Evolutionary conservation across 768 basidiomycete species (phyloP).

Genomic region (Rhizopogon sp.): DNA sequence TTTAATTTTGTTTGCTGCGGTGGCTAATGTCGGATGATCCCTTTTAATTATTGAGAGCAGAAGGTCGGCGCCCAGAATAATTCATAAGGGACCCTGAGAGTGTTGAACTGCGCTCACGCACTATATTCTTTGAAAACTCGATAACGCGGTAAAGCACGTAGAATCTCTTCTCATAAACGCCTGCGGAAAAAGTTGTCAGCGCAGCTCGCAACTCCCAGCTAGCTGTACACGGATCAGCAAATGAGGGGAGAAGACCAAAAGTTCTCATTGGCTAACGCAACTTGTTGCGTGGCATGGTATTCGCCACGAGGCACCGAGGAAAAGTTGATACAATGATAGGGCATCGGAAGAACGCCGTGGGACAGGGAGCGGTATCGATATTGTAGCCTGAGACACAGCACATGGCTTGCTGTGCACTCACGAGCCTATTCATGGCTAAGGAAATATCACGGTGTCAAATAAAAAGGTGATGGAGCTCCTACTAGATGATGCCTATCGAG

Average conservation of each 20-base stretch:
- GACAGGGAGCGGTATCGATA: background rate
- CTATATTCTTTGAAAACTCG: no score
- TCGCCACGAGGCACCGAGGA: constrained; percentile 8
- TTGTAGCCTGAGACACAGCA: background rate
- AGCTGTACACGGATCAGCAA: no score
- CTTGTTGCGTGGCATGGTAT: background rate
- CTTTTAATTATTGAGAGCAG: background rate
- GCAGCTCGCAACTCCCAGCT: background rate
- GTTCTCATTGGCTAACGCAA: background rate
- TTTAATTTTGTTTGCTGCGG: background rate
- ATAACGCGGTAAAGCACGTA: background rate
- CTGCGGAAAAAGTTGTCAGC: background rate
- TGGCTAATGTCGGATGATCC: background rate
- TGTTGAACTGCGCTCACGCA: no score
- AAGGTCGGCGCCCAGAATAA: background rate
- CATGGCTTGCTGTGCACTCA: background rate
- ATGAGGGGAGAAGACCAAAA: background rate
- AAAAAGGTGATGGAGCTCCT: constrained; percentile 1
- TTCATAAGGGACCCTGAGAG: background rate
- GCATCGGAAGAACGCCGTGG: background rate
- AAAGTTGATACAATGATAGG: background rate
- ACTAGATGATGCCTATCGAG: background rate
- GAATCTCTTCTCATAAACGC: background rate
- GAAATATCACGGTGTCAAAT: background rate
- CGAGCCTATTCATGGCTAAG: background rate